Base-by-base conservation (phyloP, 768 basidiomycete genomes). In the Candolleomyces aberdarensis region DNA sequence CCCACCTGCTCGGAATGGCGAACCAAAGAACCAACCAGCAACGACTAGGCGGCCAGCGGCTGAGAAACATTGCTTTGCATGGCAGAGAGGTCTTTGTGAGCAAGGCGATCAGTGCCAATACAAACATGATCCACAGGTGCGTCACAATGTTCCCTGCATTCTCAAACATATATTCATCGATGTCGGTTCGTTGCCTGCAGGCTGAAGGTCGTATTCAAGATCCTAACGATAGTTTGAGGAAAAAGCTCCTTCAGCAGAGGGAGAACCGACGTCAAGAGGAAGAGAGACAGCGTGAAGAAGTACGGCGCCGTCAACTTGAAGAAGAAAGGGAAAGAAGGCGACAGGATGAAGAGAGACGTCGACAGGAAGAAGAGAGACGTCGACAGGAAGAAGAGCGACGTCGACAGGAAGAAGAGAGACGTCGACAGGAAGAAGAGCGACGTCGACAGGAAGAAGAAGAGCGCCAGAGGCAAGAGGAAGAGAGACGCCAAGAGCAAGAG, bases 41-140 rank as follows among this genome's bases (percentile, higher is more conserved):
- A 26, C 26, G 26, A 26, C 26, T 26, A 26, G 26, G 26, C 26
- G 26, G 26, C 26, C 11, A 26, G 26, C 26, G 26, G 26, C 26
- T 26, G 26, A 36, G 36, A 36, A 36, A 36, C 59, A 9, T 14
- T 60, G 59, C 44, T 60, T 55, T n/a, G 40, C 40, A 7, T 60
- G 50, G 51, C 50, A 41, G 36, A 52, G 40, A n/a, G 58, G 58
- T 5, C 14, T 8, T 13, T 59, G 58, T 31, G 14, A 10, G 1
- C 7, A 26, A 26, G 58, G 58, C 13, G 58, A 51, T 17, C 36
- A 49, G 5, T 59, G 58, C 19, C 17, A 0, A 14, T 59, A 40
- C 39, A 57, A 57, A 20, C 43, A 47, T 26, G 36, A 36, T 19
- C 56, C 17, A 52, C n/a, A 7, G 31, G 36, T 36, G 36, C 36